Conservation (phyloP, 1,139 yeast species). For the Petasospora fabianii region DNA sequence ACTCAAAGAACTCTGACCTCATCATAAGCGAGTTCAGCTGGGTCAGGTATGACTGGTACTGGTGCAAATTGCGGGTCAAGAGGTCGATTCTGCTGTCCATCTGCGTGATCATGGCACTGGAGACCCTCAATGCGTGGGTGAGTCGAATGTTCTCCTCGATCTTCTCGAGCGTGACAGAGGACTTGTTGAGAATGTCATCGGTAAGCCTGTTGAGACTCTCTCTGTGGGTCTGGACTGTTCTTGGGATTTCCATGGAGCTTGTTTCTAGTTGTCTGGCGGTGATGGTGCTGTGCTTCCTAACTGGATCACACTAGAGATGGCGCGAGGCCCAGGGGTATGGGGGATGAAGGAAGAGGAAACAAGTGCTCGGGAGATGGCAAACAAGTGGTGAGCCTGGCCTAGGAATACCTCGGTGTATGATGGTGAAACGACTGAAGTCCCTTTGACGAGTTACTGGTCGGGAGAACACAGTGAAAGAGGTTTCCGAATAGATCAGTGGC, state of each 20-base stretch:
- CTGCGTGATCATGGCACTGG: constrained; percentile 16
- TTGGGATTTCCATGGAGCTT: constrained; percentile 3
- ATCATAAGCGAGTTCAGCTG: constrained; percentile 34
- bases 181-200: constrained; percentile 20
- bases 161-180: constrained; percentile 17
- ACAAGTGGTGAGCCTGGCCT: too few species aligned
- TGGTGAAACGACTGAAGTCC: too few species aligned
- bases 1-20: constrained; percentile 38
- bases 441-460: too few species aligned
- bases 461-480: too few species aligned
- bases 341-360: too few species aligned
- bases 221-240: constrained; percentile 14
- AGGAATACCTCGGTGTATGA: too few species aligned
- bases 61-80: constrained; percentile 15
- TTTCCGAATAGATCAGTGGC: not conserved
- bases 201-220: constrained; percentile 20
- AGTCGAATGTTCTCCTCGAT: constrained; percentile 24
- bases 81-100: constrained; percentile 19
- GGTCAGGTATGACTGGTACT: constrained; percentile 23
- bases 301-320: too few species aligned
- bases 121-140: constrained; percentile 19
- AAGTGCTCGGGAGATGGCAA: too few species aligned
- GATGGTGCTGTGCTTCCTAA: too few species aligned
- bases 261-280: not conserved
- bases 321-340: too few species aligned